Conservation (phyloP, 140 eudicot species). For the Cichorium intybus region DNA sequence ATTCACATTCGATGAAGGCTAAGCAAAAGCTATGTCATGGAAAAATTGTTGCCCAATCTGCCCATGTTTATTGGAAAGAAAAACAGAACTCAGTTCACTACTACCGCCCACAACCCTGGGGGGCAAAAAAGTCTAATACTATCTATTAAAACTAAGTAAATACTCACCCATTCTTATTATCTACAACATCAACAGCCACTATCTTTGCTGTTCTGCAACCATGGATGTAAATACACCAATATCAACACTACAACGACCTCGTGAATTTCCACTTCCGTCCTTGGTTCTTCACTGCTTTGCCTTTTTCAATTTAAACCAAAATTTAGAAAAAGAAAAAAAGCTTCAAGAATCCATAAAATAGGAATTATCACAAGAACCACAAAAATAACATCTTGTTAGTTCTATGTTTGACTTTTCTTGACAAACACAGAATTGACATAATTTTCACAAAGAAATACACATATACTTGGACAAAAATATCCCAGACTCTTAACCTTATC, state of each 20-base stretch:
- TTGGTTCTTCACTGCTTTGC: constrained; percentile 31
- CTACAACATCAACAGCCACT: constrained; percentile 31
- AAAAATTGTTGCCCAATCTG: constrained; percentile 12
- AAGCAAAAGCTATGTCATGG: constrained; percentile 16
- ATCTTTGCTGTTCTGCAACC: constrained; percentile 17
- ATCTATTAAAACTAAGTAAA: constrained; percentile 1
- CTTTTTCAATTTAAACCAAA: constrained; percentile 27
- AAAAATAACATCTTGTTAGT: background rate
- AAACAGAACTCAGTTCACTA: constrained; percentile 21
- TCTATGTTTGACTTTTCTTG: constrained; percentile 9
- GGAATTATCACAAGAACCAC: background rate
- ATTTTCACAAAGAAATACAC: background rate
- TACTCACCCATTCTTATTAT: constrained; percentile 37
- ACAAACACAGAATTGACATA: constrained; percentile 5
- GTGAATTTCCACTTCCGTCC: constrained; percentile 4
- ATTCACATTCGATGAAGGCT: background rate
- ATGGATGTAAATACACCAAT: constrained; percentile 19
- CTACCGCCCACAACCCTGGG: constrained; percentile 22
- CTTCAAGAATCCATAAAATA: background rate
- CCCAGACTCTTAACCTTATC: constrained; percentile 33
- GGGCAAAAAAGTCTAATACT: constrained; percentile 32
- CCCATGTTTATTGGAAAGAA: constrained; percentile 32
- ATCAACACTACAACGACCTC: constrained; percentile 16
- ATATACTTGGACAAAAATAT: constrained; percentile 10
- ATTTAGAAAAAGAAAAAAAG: background rate